A percentile compares a stretch with the other conserved stretches of the same genome.
Conservation (phyloP, 2,329 filamentous ascomycete genomes). For the Aspergillus amoenus region DNA sequence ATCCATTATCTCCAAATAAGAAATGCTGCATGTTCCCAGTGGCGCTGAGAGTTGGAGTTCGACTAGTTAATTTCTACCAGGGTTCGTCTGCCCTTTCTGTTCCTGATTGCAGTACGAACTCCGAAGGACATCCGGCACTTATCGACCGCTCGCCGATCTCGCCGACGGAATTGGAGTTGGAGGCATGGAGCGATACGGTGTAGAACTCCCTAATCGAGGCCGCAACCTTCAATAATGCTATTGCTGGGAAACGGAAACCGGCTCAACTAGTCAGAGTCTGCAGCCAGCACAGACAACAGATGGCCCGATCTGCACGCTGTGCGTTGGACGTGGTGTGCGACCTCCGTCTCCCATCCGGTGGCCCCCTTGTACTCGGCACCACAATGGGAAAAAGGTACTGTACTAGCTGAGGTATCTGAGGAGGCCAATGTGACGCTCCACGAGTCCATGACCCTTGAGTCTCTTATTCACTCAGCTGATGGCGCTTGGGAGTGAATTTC, state of each 20-base stretch:
- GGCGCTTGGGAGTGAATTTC: background rate
- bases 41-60: background rate
- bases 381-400: background rate
- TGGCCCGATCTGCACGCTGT: slow-evolving; percentile 3
- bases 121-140: background rate
- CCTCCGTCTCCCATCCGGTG: background rate
- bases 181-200: background rate
- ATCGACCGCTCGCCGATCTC: background rate
- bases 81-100: background rate
- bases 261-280: background rate
- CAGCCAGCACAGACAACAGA: background rate
- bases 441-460: background rate
- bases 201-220: background rate
- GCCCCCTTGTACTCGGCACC: background rate
- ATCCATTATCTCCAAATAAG: background rate
- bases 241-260: background rate
- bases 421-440: background rate
- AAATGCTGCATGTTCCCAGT: background rate
- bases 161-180: background rate
- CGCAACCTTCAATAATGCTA: background rate
- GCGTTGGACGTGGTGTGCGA: background rate
- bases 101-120: background rate
- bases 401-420: background rate
- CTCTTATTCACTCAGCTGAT: background rate
- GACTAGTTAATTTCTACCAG: too few species aligned